phyloP scores from a whole-genome alignment of 768 basidiomycete species.

The Boletus reticulatus region DNA sequence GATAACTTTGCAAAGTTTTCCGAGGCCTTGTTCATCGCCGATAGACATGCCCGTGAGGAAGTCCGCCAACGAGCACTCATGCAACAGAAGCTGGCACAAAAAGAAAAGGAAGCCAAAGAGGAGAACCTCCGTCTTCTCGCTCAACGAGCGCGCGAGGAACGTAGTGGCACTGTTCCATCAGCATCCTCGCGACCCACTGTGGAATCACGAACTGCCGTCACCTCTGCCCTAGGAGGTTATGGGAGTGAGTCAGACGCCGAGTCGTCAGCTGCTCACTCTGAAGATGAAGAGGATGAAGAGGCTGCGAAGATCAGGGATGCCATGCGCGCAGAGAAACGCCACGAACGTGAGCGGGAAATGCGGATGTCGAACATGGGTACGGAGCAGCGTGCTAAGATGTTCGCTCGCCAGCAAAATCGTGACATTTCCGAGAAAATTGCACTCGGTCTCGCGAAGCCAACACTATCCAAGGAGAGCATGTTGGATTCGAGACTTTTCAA shows the following conservation, averaged over 20 bases:
- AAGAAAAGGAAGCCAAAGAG: slow-evolving; percentile 94
- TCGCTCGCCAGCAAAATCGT: slow-evolving; percentile 95
- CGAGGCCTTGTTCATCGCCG: slow-evolving; percentile 92
- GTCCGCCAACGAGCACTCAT: slow-evolving; percentile 94
- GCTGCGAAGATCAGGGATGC: slow-evolving; percentile 83
- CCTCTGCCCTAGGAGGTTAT: slow-evolving; percentile 79
- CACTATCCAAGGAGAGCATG: slow-evolving; percentile 94
- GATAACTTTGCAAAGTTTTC: slow-evolving; percentile 99
- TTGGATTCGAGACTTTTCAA: slow-evolving; percentile 97
- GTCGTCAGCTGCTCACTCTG: slow-evolving; percentile 48
- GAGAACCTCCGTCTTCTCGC: slow-evolving; percentile 93
- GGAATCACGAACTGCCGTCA: slow-evolving; percentile 67
- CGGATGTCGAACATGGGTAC: slow-evolving; percentile 99
- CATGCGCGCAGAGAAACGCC: slow-evolving; percentile 88
- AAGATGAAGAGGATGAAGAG: slow-evolving; percentile 73
- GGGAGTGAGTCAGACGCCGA: slow-evolving; percentile 70
- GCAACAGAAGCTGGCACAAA: slow-evolving; percentile 98
- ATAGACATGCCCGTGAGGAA: slow-evolving; percentile 97
- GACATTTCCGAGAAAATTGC: slow-evolving; percentile 99
- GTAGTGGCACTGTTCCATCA: slow-evolving; percentile 67
- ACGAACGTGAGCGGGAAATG: slow-evolving; percentile 95
- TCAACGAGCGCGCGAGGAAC: slow-evolving; percentile 94
- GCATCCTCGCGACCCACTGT: slow-evolving; percentile 61
- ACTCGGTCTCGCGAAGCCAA: slow-evolving; percentile 95
- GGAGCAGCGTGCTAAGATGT: slow-evolving; percentile 92